Percentiles rank a stretch among this genome's conserved stretches.
Conservation (phyloP, 371 early-diverging fungal genomes). For the Syncephalis fuscata region DNA sequence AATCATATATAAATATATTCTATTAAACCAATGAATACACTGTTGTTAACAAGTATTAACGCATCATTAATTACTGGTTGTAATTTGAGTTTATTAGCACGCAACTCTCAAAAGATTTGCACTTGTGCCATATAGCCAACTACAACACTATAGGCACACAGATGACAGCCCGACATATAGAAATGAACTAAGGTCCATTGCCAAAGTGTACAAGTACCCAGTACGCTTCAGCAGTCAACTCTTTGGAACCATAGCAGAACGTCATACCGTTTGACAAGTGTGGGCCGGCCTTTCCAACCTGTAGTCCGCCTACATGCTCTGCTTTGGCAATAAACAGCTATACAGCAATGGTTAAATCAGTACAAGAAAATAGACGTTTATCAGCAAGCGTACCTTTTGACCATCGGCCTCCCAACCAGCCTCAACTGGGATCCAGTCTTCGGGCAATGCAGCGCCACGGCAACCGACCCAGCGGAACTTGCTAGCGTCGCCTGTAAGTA, state of each 20-base stretch:
- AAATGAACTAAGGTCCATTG: too few relatives aligned
- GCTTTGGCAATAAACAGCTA: constrained; percentile 25
- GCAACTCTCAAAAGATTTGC: too few relatives aligned
- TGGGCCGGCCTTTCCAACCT: constrained; percentile 21
- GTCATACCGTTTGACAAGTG: constrained; percentile 16
- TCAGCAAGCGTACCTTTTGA: constrained; percentile 6
- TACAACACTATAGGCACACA: too few relatives aligned
- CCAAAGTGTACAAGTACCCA: not conserved
- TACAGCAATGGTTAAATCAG: not conserved
- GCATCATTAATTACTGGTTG: too few relatives aligned
- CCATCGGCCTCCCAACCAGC: constrained; percentile 27
- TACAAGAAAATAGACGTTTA: too few relatives aligned
- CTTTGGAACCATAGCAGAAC: constrained; percentile 11
- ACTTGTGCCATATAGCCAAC: too few relatives aligned
- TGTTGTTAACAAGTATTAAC: too few relatives aligned
- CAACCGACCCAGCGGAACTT: constrained; percentile 21
- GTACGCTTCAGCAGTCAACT: not conserved
- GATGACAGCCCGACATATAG: too few relatives aligned
- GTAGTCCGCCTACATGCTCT: constrained; percentile 12
- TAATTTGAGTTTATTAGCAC: too few relatives aligned
- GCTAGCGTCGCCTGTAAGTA: constrained; percentile 25
- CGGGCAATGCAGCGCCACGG: constrained; percentile 10
- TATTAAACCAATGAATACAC: too few relatives aligned
- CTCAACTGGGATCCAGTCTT: constrained; percentile 12
- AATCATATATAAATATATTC: too few relatives aligned